Evolutionary conservation across 2,329 filamentous ascomycete species (phyloP), one percentile per base, ranked within the genome.

Genomic region (Blastomyces percursus): DNA sequence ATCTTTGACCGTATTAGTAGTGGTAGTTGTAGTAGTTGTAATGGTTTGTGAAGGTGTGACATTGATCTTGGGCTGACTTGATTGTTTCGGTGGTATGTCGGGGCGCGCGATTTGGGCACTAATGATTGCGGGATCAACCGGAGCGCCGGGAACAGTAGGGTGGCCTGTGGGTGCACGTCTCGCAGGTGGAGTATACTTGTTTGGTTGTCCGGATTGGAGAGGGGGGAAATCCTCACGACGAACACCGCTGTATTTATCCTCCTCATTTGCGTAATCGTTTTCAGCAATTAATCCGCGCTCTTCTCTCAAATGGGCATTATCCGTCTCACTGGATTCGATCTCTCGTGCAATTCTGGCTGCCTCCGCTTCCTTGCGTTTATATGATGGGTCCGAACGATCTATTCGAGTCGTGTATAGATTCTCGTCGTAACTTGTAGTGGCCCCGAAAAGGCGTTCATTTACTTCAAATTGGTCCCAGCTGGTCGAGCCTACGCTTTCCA

Each of bases 181-280:
- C 21, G 90, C 93, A 4, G 94, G 94, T 42, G 94, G 93, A 0
- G 89, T 96, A 74, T 99, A 99, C 75, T 90, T 93, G 75, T 85
- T 86, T 27, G 82, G 75, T 61, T 81, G 79, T 11, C 82, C 80
- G 63, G 80, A 81, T 35, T 79, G 73, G 40, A 95, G 80, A n/a
- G 88, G 82, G 6, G 87, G 84, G 69, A 88, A 88, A 62, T 80
- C 78, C 50, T 89, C 86, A 66, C 93, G 86, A 65, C 87, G 87
- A 62, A 99, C 94, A 72, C 93, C 93, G 71, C 92, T 96, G 77
- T 97, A 97, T 73, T 94, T 96, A 72, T 95, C 92, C 77, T 99
- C 94, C 76, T 99, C 94, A 35, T 82, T 75, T 16, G 85, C 87
- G 63, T 83, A 86, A 60, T 86, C 85, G 60, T 88, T 83, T 48